Base-by-base conservation (phyloP, 106 monocot species). In the Acorus calamus region DNA sequence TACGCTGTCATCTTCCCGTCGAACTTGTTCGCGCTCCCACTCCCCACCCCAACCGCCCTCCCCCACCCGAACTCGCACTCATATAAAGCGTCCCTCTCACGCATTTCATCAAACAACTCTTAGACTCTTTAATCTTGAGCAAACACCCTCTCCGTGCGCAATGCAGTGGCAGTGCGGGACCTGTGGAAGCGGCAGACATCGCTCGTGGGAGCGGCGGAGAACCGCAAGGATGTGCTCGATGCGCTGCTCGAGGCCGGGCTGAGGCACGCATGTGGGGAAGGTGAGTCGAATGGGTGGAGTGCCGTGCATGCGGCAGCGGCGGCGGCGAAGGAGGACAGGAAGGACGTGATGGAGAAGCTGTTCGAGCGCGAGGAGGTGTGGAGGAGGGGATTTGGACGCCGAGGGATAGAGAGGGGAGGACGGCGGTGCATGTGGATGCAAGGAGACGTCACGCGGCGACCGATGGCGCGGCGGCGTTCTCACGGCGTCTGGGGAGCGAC, bases 21-120 rank as follows among this genome's bases (percentile, higher is more conserved):
- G 28, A 28, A 28, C 28, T 28, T 28, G 28, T 28, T 28, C 28
- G 28, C 28, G 59, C 84, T 88, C 80, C 84, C 78, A 66, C 84
- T 88, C 75, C 83, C 71, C 60, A 83, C 88, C 4, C 84, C 88
- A 2, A 57, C 28, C 66, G 88, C 79, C 47, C 49, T 74, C 46
- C 78, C 84, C 59, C 58, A 28, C 28, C 28, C 28, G 28, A 28
- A 28, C 28, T 28, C 28, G 28, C 28, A 28, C 28, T 1, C 28
- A 28, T 28, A 28, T 0, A 28, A 28, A 28, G 28, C 66, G 0
- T 78, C 80, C 1, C 83, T 77, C 76, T 64, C 77, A 70, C 43
- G 74, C 8, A 53, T 61, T 14, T 46, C 71, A 13, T 79, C 80
- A 61, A 80, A 71, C 50, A 61, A 83, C 77, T 80, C 78, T 45